Conservation (phyloP, 2,329 filamentous ascomycete genomes). For the Trichoderma sp. region DNA sequence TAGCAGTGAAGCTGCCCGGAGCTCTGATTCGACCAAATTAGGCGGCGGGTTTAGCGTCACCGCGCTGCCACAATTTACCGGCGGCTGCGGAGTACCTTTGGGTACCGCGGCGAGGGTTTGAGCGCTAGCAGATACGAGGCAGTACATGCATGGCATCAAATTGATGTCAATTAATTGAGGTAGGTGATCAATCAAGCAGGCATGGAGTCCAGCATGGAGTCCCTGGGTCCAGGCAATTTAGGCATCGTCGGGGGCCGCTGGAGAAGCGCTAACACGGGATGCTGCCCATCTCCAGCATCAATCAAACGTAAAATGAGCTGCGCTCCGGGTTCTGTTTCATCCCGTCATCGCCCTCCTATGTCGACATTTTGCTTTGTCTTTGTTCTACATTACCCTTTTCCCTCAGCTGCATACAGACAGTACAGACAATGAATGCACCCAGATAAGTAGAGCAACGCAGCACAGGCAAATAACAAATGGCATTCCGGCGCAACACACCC, state of each 20-base stretch:
- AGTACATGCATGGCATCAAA: neutral
- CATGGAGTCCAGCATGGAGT: neutral
- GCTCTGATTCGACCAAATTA: slow-evolving; percentile 20
- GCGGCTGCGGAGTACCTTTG: slow-evolving; percentile 12
- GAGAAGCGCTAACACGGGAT: neutral
- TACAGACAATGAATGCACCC: neutral
- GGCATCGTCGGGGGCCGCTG: neutral
- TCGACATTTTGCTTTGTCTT: neutral
- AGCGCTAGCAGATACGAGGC: neutral
- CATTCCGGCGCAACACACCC: neutral
- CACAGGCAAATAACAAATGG: neutral
- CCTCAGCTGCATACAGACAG: neutral
- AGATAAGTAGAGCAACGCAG: neutral
- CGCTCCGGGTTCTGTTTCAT: neutral
- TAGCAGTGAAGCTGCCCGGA: slow-evolving; percentile 13
- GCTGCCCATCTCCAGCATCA: neutral
- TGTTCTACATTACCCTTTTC: neutral
- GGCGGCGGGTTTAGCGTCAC: slow-evolving; percentile 18
- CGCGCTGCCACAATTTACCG: slow-evolving; percentile 12
- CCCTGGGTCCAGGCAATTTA: neutral
- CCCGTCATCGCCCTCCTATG: neutral
- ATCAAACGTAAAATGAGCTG: neutral
- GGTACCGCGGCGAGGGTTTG: neutral
- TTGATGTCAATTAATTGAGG: neutral
- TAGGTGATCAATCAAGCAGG: neutral